A percentile compares a stretch with the other conserved stretches of the same genome.
Evolutionary conservation across 2,329 filamentous ascomycete genomes (phyloP).

Genomic region (Pseudocercospora vitis): DNA sequence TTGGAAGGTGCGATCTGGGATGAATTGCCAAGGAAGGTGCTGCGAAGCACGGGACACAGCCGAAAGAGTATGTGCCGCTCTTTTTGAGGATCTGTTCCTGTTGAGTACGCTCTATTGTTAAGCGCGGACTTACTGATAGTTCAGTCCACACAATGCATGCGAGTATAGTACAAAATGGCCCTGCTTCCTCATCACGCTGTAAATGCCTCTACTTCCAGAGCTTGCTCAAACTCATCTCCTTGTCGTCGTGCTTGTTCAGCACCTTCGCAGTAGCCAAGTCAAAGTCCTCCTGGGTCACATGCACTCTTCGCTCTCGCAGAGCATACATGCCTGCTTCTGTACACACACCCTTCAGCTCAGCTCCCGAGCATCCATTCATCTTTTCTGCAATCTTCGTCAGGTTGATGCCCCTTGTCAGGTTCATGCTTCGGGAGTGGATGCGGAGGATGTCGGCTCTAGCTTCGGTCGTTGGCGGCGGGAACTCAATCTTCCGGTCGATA

Average conservation of each 20-base stretch:
- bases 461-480: conserved; percentile 93
- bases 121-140: conserved; percentile 15
- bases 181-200: not conserved
- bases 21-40: too few species aligned
- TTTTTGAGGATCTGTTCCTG: not conserved
- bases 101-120: conserved; percentile 15
- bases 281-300: conserved; percentile 99
- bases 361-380: conserved; percentile 98
- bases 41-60: too few species aligned
- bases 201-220: conserved; percentile 68
- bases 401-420: conserved; percentile 95
- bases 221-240: conserved; percentile 88
- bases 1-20: too few species aligned
- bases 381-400: conserved; percentile 98
- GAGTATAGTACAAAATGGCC: conserved; percentile 24
- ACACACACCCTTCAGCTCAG: conserved; percentile 97
- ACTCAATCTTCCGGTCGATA: conserved; percentile 99
- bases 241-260: conserved; percentile 98
- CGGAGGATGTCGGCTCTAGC: conserved; percentile 95
- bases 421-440: conserved; percentile 98
- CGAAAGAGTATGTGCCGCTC: too few species aligned
- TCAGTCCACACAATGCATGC: conserved; percentile 21
- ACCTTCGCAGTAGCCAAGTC: conserved; percentile 98
- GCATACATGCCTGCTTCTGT: conserved; percentile 99
- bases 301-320: conserved; percentile 88